Conservation (phyloP, 306 rosid genomes). For the Pyrus pyrifolia region DNA sequence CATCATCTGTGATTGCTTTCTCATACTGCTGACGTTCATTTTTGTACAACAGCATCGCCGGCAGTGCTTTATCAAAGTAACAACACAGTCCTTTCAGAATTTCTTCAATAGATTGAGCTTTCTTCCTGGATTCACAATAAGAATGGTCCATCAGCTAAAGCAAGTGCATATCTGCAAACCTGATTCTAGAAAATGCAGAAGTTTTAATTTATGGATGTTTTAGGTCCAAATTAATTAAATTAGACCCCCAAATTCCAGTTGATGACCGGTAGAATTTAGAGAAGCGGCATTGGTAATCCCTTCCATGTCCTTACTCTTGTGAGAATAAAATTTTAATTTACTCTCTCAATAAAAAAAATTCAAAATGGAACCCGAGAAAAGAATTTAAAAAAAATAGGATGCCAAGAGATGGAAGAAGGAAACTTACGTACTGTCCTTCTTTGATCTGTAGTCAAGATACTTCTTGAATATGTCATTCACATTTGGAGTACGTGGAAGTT, state of each 20-base stretch:
- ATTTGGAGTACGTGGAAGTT: slow-evolving; percentile 83
- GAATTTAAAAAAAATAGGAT: background rate
- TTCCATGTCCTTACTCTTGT: background rate
- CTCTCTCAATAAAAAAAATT: background rate
- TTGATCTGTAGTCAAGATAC: slow-evolving; percentile 55
- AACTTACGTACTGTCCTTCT: slow-evolving; percentile 72
- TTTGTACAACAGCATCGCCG: slow-evolving; percentile 65
- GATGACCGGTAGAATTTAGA: background rate
- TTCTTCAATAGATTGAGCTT: slow-evolving; percentile 49
- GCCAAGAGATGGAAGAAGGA: background rate
- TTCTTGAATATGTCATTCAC: slow-evolving; percentile 64
- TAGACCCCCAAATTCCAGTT: background rate
- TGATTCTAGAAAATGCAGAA: background rate
- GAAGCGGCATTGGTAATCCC: background rate
- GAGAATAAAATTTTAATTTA: background rate
- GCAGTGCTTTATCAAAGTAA: slow-evolving; percentile 87
- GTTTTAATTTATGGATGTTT: background rate
- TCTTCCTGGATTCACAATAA: slow-evolving; percentile 39
- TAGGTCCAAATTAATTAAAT: background rate
- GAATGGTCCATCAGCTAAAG: background rate
- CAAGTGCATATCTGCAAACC: background rate
- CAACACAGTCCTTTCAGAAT: slow-evolving; percentile 57
- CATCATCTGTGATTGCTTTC: slow-evolving; percentile 43
- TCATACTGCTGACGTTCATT: slow-evolving; percentile 69
- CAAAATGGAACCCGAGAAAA: background rate